phyloP scores from a whole-genome alignment of 495 filamentous ascomycete genomes.

The Aspergillus hancockii region DNA sequence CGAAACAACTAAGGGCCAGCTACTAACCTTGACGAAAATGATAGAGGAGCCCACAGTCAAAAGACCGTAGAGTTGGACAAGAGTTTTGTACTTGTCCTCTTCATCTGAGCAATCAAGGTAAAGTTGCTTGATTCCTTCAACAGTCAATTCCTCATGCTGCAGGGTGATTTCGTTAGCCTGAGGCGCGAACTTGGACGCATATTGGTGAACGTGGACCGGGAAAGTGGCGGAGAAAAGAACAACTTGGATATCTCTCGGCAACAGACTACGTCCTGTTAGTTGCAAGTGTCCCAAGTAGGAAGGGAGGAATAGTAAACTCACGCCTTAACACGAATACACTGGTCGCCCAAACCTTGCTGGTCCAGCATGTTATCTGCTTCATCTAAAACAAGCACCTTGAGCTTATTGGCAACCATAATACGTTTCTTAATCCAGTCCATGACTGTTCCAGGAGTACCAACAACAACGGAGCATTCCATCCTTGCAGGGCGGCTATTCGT shows the following conservation, averaged over 20 bases:
- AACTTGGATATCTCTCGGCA: constrained; percentile 73
- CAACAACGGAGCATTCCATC: constrained; percentile 73
- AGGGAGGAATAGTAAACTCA: constrained; percentile 45
- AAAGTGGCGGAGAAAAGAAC: constrained; percentile 98
- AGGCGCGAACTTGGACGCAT: constrained; percentile 77
- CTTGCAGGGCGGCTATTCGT: constrained; percentile 57
- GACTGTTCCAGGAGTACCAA: constrained; percentile 93
- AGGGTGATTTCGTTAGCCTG: constrained; percentile 86
- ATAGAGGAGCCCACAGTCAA: constrained; percentile 96
- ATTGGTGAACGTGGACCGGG: constrained; percentile 77
- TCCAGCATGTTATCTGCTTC: constrained; percentile 98
- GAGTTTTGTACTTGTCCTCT: constrained; percentile 78
- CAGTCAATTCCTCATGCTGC: constrained; percentile 85
- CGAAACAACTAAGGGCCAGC: neutral
- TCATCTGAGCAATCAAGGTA: constrained; percentile 87
- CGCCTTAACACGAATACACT: constrained; percentile 86
- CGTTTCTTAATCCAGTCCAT: constrained; percentile 78
- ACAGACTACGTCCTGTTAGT: constrained; percentile 49
- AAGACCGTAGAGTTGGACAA: constrained; percentile 89
- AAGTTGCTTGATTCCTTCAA: constrained; percentile 95
- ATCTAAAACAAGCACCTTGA: constrained; percentile 83
- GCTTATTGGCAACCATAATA: constrained; percentile 60
- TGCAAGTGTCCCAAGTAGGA: neutral
- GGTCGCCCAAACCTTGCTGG: constrained; percentile 89
- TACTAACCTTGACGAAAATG: constrained; percentile 86